phyloP scores from a whole-genome alignment of 2,329 filamentous ascomycete genomes.

The Didymosphaeria variabile region DNA sequence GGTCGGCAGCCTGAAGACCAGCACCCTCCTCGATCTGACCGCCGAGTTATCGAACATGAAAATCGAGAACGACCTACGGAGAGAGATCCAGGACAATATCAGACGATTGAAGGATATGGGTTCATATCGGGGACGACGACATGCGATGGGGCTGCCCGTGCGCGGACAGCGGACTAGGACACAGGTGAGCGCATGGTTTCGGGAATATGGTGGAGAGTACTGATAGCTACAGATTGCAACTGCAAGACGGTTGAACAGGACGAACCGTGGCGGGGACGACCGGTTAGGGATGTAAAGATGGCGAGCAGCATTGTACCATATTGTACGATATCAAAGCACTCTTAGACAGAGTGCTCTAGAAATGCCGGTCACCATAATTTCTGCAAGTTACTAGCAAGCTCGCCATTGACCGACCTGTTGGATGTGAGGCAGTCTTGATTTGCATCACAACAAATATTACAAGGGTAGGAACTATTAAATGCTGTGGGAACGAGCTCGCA shows the following conservation, averaged over 20 bases:
- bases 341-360: constrained; percentile 16
- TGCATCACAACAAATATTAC: neutral
- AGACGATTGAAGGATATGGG: constrained; percentile 88
- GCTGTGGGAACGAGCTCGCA: too few species aligned
- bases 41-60: constrained; percentile 90
- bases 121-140: constrained; percentile 84
- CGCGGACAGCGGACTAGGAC: constrained; percentile 88
- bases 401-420: neutral
- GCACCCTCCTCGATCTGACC: constrained; percentile 82
- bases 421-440: neutral
- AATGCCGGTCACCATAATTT: neutral
- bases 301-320: constrained; percentile 31
- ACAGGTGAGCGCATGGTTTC: constrained; percentile 55
- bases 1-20: constrained; percentile 76
- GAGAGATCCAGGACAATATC: constrained; percentile 85
- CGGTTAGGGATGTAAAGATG: constrained; percentile 38
- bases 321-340: constrained; percentile 29
- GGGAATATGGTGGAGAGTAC: constrained; percentile 22
- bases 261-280: constrained; percentile 60
- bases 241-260: constrained; percentile 66
- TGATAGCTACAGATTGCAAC: constrained; percentile 62
- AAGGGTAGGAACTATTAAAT: too few species aligned
- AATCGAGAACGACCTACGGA: constrained; percentile 86
- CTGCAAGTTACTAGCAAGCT: too few species aligned
- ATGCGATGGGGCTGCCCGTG: constrained; percentile 92